phyloP scores from a whole-genome alignment of 2,329 filamentous ascomycete genomes.

The Fusarium zealandicum region DNA sequence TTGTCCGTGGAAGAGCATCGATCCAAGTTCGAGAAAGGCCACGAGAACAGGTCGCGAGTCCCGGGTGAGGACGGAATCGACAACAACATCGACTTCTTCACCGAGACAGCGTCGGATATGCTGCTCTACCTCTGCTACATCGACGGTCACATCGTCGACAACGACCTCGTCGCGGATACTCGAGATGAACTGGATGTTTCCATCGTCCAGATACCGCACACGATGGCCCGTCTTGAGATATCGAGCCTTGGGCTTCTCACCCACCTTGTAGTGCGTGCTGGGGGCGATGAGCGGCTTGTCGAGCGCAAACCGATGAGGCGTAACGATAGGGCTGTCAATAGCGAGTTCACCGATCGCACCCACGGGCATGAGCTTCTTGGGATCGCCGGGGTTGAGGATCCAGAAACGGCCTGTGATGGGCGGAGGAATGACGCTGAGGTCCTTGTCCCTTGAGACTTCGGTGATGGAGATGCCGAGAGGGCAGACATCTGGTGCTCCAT shows the following conservation, averaged over 20 bases:
- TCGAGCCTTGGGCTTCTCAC: conserved; percentile 43
- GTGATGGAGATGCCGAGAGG: conserved; percentile 60
- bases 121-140: conserved; percentile 55
- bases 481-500: conserved; percentile 60
- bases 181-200: conserved; percentile 57
- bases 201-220: conserved; percentile 57
- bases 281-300: conserved; percentile 43
- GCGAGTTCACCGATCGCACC: conserved; percentile 66
- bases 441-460: conserved; percentile 48
- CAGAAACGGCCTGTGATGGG: conserved; percentile 59
- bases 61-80: conserved; percentile 56
- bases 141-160: conserved; percentile 50
- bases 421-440: conserved; percentile 53
- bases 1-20: conserved; percentile 47
- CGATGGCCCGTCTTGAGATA: conserved; percentile 60
- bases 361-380: conserved; percentile 58
- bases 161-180: conserved; percentile 52
- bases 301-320: conserved; percentile 47
- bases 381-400: conserved; percentile 61
- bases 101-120: conserved; percentile 56
- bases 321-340: conserved; percentile 58
- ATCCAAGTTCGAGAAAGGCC: conserved; percentile 59
- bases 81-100: conserved; percentile 55
- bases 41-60: conserved; percentile 53
- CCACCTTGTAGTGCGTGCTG: conserved; percentile 15